Evolutionary conservation across 139 green algal species (phyloP).

Genomic region (Chlamydomonas schloesseri): DNA sequence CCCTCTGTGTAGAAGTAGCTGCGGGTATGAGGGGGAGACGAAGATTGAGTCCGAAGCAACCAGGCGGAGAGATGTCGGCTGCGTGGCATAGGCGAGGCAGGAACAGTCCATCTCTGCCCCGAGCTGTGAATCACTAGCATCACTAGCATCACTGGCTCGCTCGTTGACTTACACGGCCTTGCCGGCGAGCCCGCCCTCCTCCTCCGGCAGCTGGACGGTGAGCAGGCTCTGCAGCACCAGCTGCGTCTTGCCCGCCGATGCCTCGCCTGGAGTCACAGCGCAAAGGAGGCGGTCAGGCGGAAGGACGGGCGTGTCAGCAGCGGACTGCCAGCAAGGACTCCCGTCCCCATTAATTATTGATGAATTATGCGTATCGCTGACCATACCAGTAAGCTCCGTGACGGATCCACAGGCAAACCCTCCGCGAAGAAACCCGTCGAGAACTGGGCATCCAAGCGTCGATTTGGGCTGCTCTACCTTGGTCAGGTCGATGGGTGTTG

Average conservation of each 20-base stretch:
- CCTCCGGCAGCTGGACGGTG: conserved; percentile 10
- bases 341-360: no score
- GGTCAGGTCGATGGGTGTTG: conserved; percentile 10
- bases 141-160: no score
- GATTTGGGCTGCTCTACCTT: neutral
- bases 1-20: conserved; percentile 84
- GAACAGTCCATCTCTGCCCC: no score
- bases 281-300: neutral
- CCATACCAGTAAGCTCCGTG: conserved; percentile 74
- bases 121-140: no score
- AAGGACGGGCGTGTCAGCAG: neutral
- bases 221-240: conserved; percentile 28
- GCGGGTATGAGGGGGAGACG: neutral
- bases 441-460: conserved; percentile 51
- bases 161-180: conserved; percentile 6
- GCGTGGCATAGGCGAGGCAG: no score
- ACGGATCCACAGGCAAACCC: conserved; percentile 65
- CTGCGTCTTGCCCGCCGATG: conserved; percentile 28
- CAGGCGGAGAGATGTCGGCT: no score
- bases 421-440: conserved; percentile 66
- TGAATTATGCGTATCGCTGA: no score
- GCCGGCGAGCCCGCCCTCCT: neutral
- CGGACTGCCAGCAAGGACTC: no score
- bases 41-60: no score
- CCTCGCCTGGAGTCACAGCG: conserved; percentile 19